Evolutionary conservation across 306 rosid genomes (phyloP), one percentile per base, ranked within the genome.

Genomic region (Arachis hypogaea): DNA sequence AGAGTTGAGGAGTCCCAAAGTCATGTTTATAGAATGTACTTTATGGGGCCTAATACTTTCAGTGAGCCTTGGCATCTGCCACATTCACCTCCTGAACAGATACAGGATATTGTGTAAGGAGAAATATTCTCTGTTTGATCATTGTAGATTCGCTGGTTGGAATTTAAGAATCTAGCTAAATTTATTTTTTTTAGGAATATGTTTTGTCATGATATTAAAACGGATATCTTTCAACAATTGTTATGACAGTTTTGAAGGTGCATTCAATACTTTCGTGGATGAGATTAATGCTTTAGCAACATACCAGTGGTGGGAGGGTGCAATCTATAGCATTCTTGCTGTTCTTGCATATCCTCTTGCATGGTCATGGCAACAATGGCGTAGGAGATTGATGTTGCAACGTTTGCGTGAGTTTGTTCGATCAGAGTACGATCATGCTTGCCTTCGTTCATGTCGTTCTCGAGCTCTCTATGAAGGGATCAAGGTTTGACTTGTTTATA

Each of bases 301-400:
- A 33, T 95, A 95, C 68, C 96, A 92, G 54, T 95, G 99, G 99
- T 95, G 99, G 99, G 99, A 95, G 85, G 99, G 99, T 75, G 98
- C 97, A 67, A 80, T 87, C 45, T 81, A 86, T 89, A 95, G 82
- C 76, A 82, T 90, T 73, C 93, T 92, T 63, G 82, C 88, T 72
- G 81, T 91, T 77, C 83, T 95, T 74, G 91, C 87, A 41, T 92
- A 92, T 78, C 99, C 99, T 29, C 89, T 90, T 76, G 93, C 98
- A 12, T 90, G 97, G 88, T 95, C 98, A 46, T 95, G 99, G 99
- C 93, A 88, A 84, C 99, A 92, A 51, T 95, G 98, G 85, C 93
- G 96, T 42, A 89, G 97, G 51, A 87, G 87, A 84, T 68, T 90
- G 88, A 95, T 85, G 78, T 68, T 95, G 89, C 98, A 95, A 81